A percentile compares a stretch with the other conserved stretches of the same genome.
Conservation (phyloP, 2,329 filamentous ascomycete genomes). For the Diaporthe vaccinii region DNA sequence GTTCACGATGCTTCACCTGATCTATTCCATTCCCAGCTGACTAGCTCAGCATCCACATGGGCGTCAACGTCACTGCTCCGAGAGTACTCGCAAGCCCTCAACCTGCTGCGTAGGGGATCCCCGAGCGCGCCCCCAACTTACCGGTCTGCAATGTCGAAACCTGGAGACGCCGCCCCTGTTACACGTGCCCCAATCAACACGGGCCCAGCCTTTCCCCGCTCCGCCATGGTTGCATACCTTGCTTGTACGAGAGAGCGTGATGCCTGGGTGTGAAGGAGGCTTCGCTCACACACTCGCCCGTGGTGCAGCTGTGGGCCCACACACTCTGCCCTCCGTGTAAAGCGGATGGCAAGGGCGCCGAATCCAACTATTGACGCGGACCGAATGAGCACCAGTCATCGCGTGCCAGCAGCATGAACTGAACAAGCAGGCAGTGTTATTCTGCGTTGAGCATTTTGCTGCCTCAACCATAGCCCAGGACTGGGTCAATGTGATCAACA, state of each 20-base stretch:
- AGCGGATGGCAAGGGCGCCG: background rate
- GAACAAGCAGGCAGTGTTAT: background rate
- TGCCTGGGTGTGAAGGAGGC: slow-evolving; percentile 8
- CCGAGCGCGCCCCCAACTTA: slow-evolving; percentile 21
- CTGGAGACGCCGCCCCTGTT: slow-evolving; percentile 33
- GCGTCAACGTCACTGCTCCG: slow-evolving; percentile 3
- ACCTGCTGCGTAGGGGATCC: background rate
- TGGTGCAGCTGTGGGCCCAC: slow-evolving; percentile 16
- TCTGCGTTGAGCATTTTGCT: background rate
- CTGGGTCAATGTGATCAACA: slow-evolving; percentile 23
- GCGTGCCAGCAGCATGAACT: slow-evolving; percentile 12
- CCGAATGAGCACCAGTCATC: background rate
- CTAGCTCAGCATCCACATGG: slow-evolving; percentile 24
- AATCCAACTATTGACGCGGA: background rate
- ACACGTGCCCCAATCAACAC: slow-evolving; percentile 35
- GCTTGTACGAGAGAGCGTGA: slow-evolving; percentile 29
- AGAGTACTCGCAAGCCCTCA: slow-evolving; percentile 10
- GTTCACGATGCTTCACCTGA: slow-evolving; percentile 29
- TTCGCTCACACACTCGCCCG: slow-evolving; percentile 17
- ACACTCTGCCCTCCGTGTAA: background rate
- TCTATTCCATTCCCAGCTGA: background rate
- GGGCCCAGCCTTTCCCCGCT: slow-evolving; percentile 34
- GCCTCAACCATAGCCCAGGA: background rate
- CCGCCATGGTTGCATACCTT: slow-evolving; percentile 33
- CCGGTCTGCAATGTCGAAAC: slow-evolving; percentile 36